Conservation (phyloP, 805 yeast species). For the Saccharomycopsis oosterbeekiorum region DNA sequence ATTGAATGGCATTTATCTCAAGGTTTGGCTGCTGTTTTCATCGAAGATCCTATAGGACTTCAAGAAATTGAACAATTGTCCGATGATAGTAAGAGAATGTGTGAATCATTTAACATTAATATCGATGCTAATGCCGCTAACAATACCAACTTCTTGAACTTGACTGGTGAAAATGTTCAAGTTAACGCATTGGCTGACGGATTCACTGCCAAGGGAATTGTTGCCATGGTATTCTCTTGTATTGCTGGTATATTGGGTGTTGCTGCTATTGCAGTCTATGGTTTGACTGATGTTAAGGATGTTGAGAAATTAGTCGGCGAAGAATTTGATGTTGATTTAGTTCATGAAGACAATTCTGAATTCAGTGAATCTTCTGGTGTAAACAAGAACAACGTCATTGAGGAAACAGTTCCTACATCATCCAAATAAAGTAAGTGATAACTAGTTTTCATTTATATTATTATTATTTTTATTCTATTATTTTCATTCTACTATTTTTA, state of each 20-base stretch:
- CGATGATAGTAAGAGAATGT: conserved; percentile 48
- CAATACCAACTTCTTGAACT: conserved; percentile 48
- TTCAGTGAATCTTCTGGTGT: background rate
- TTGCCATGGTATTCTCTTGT: conserved; percentile 86
- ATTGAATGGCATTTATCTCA: conserved; percentile 97
- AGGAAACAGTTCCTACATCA: background rate
- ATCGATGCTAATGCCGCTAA: conserved; percentile 84
- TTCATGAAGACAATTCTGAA: conserved; percentile 1
- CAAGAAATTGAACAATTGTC: conserved; percentile 53
- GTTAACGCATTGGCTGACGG: conserved; percentile 62
- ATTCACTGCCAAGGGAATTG: conserved; percentile 91
- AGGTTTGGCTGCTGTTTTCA: conserved; percentile 72
- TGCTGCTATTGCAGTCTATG: conserved; percentile 67
- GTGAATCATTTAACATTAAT: conserved; percentile 46
- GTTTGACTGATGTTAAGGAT: conserved; percentile 71
- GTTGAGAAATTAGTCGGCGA: conserved; percentile 53
- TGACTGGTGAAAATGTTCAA: conserved; percentile 71
- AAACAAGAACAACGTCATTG: background rate
- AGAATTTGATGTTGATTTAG: conserved; percentile 33
- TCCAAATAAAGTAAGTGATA: background rate
- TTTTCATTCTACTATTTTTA: too few species aligned
- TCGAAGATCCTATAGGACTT: conserved; percentile 76
- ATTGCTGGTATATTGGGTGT: conserved; percentile 80
- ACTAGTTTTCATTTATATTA: background rate
- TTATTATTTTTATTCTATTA: background rate